phyloP scores from a whole-genome alignment of 768 basidiomycete species.

The Pholiota conissans region DNA sequence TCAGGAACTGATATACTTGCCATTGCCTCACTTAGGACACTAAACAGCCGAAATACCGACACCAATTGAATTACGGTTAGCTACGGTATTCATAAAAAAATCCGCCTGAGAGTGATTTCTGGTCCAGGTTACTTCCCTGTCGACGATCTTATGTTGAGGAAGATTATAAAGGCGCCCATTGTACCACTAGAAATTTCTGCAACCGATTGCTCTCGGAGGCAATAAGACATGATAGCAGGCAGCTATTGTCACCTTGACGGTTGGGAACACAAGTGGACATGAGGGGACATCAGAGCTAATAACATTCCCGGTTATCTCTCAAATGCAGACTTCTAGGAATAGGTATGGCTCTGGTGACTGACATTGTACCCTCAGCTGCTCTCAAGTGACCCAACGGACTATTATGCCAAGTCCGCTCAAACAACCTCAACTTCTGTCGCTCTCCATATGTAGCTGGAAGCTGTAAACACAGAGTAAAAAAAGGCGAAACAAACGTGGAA shows the following conservation, averaged over 20 bases:
- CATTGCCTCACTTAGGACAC: constrained; percentile 1
- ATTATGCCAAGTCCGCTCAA: neutral
- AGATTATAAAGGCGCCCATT: neutral
- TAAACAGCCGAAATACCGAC: neutral
- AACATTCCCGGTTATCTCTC: neutral
- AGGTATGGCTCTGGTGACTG: neutral
- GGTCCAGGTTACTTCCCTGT: neutral
- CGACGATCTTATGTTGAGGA: neutral
- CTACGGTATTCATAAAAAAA: constrained; percentile 4
- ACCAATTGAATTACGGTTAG: constrained; percentile 3
- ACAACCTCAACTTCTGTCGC: neutral
- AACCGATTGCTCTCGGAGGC: neutral
- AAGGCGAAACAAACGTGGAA: neutral
- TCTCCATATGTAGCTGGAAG: neutral
- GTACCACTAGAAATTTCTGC: neutral
- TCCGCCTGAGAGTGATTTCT: neutral
- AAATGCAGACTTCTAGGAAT: neutral
- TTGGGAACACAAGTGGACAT: neutral
- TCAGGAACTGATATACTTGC: constrained; percentile 4
- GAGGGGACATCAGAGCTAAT: neutral
- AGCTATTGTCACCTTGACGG: neutral
- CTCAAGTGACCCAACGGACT: neutral
- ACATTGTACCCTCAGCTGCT: neutral
- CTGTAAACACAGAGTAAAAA: neutral
- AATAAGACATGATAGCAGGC: neutral